Percentiles rank a stretch among this genome's conserved stretches.
phyloP scores from a whole-genome alignment of 768 basidiomycete genomes.

The Trametes elegans region DNA sequence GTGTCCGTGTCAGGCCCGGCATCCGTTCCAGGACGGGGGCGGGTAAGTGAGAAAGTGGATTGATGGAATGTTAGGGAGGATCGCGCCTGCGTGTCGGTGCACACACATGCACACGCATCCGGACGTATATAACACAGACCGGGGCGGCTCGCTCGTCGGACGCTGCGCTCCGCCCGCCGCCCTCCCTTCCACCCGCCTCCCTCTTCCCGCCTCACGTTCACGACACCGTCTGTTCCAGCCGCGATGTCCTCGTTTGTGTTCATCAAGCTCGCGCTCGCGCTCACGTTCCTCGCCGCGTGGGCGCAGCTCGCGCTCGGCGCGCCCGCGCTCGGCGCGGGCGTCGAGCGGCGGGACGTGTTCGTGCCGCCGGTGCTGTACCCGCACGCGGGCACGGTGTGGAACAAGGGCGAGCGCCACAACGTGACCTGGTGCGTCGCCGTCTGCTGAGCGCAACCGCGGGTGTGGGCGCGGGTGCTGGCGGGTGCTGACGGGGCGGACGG shows the following conservation, averaged over 20 bases:
- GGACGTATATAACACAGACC: too few species aligned
- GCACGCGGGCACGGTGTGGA: conserved; percentile 17
- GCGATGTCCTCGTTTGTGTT: neutral
- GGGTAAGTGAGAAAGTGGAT: too few species aligned
- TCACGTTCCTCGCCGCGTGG: conserved; percentile 5
- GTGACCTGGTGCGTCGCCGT: conserved; percentile 14
- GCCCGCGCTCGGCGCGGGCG: neutral
- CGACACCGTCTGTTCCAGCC: neutral
- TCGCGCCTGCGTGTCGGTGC: too few species aligned
- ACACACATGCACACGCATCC: too few species aligned
- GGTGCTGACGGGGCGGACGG: neutral
- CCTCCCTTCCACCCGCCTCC: neutral
- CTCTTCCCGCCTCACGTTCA: neutral
- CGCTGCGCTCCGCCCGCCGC: too few species aligned
- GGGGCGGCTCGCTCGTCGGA: too few species aligned
- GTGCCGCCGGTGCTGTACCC: conserved; percentile 18
- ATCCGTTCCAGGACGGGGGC: too few species aligned
- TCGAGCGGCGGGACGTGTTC: conserved; percentile 15
- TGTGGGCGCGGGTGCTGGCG: too few species aligned
- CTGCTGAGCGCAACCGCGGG: too few species aligned
- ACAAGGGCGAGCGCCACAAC: conserved; percentile 16
- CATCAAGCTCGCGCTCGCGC: conserved; percentile 6
- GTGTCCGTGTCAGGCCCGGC: too few species aligned
- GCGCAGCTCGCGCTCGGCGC: conserved; percentile 6
- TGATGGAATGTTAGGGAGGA: too few species aligned